Percentiles rank a stretch among this genome's conserved stretches.
Evolutionary conservation across 108 stramenopile genomes (phyloP).

Genomic region (Pinguiococcus pyrenoidosus): DNA sequence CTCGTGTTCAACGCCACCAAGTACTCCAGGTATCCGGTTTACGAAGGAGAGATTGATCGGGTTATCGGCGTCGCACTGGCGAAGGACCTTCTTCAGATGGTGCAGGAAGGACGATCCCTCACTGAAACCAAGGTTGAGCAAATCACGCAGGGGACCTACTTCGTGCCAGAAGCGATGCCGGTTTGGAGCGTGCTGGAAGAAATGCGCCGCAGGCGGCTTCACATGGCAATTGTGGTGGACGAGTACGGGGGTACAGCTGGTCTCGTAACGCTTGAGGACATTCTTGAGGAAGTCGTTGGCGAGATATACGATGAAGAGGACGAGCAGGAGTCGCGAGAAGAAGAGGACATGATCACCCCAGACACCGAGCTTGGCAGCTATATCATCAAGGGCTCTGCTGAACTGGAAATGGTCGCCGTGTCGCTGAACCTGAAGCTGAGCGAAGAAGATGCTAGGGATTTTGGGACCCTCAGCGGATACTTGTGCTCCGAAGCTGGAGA

Average conservation of each 20-base stretch:
- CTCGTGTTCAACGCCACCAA: constrained; percentile 63
- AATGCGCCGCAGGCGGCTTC: constrained; percentile 78
- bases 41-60: constrained; percentile 90
- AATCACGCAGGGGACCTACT: constrained; percentile 79
- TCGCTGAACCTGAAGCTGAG: constrained; percentile 39
- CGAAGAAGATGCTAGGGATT: constrained; percentile 73
- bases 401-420: neutral
- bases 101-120: constrained; percentile 39
- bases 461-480: constrained; percentile 75
- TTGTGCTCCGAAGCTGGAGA: constrained; percentile 83
- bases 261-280: constrained; percentile 86
- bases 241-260: constrained; percentile 95
- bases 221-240: constrained; percentile 94
- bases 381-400: neutral
- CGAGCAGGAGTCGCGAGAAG: constrained; percentile 70
- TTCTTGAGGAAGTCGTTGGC: constrained; percentile 75
- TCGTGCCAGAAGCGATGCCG: constrained; percentile 89
- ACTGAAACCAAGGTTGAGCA: constrained; percentile 14
- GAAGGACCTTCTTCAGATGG: constrained; percentile 82
- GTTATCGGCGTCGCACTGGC: constrained; percentile 86
- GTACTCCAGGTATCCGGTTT: constrained; percentile 85
- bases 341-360: constrained; percentile 65
- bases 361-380: constrained; percentile 9
- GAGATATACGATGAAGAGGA: constrained; percentile 79
- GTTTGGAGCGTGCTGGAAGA: constrained; percentile 91